Base-by-base conservation (phyloP, 2,329 filamentous ascomycete genomes). In the Fusarium miscanthi region DNA sequence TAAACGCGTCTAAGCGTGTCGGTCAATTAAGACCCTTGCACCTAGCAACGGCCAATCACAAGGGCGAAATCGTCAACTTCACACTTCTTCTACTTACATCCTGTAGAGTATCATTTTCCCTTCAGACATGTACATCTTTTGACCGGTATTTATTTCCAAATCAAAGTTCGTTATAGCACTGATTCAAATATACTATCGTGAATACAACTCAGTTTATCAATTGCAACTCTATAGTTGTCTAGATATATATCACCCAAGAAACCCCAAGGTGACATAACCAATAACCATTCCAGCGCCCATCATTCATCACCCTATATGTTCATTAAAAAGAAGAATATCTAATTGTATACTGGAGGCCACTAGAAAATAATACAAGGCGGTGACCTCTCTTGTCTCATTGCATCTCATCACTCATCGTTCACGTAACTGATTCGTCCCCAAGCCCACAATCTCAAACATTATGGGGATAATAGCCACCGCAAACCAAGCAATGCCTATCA, bases 401-500 rank as follows among this genome's bases (percentile, higher is more conserved):
- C 58, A 72, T 63, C 66, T 68, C 45, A 41, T 72, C 63, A 72
- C 48, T 76, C 72, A 74, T 75, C 64, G 59, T 57, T 70, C 68
- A 41, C 65, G 56, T 35, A 73, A 73, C 64, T 84, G 83, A 58
- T 81, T 83, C n/a, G 84, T 84, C 33, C 85, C 85, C 48, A 88
- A 71, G 6, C 86, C 85, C 37, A 91, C 80, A 49, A 89, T 72
- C 78, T 94, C 89, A 78, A 96, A 95, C 43, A 94, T 81, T 31
- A 93, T 84, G 0, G 93, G 93, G 72, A 92, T 91, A n/a, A 88
- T 85, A 74, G 93, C 93, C 3, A 94, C 90, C 5, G 93, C 93
- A 66, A 97, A 85, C 90, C 91, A 94, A 57, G 87, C 94, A 80
- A 97, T 97, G 49, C 94, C 93, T 94, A 71, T 38, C 51, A 49